These are phyloP conservation scores for Trypethelium eluteriae DNA, from an alignment of 495 filamentous ascomycete species.

Conservation along the genomic window DNA sequence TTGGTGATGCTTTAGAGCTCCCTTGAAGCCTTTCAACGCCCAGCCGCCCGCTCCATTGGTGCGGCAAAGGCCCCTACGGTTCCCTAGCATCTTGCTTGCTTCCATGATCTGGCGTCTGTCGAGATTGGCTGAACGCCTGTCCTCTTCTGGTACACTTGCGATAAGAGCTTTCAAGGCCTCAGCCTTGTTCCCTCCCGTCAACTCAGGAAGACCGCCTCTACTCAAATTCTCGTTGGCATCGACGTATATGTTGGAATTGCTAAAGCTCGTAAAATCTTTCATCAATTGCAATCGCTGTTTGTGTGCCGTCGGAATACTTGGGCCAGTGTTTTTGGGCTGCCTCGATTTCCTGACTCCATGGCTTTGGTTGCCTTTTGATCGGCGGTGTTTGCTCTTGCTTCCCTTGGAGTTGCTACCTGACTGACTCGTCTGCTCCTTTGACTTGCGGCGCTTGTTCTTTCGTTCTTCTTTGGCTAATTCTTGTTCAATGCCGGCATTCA, in stretches of 20 bases:
- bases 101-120: conserved; percentile 21
- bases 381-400: not conserved
- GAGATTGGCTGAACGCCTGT: conserved; percentile 15
- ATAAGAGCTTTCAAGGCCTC: conserved; percentile 31
- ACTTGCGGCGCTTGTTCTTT: conserved; percentile 1
- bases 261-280: conserved; percentile 6
- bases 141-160: conserved; percentile 25
- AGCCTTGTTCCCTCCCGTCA: conserved; percentile 18
- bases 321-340: not conserved
- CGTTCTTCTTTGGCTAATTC: not conserved
- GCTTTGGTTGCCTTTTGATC: not conserved
- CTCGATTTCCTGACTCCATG: not conserved
- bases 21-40: conserved; percentile 43
- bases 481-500: not conserved
- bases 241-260: conserved; percentile 27
- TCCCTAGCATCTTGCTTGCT: conserved; percentile 7
- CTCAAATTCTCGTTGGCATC: conserved; percentile 20
- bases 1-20: conserved; percentile 46
- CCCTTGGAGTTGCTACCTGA: not conserved
- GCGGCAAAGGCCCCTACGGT: not conserved
- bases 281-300: conserved; percentile 7
- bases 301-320: not conserved
- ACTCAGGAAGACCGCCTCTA: conserved; percentile 20
- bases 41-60: conserved; percentile 39
- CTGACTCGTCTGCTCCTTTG: not conserved